phyloP scores from a whole-genome alignment of 2,329 filamentous ascomycete species.

The Byssothecium circinans region DNA sequence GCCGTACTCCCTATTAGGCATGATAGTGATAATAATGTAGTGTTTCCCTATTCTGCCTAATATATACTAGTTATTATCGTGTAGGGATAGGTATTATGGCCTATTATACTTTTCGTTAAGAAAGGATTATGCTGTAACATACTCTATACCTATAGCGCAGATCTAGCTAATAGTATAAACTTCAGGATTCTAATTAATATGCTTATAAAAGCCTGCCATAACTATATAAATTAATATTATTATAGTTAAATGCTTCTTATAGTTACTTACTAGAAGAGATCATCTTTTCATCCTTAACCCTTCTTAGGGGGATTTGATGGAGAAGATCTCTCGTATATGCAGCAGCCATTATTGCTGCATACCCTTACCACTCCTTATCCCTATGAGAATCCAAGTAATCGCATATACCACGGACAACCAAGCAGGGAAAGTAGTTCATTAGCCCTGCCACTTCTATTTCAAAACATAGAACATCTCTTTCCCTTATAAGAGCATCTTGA shows the following conservation, averaged over 20 bases:
- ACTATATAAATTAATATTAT: neutral
- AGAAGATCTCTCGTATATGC: conserved; percentile 21
- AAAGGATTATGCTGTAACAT: neutral
- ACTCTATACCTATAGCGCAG: neutral
- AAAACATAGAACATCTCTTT: conserved; percentile 15
- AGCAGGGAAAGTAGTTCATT: conserved; percentile 21
- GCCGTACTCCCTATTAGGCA: neutral
- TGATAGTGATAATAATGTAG: neutral
- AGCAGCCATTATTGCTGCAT: conserved; percentile 15
- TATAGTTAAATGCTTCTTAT: neutral
- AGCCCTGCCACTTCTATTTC: conserved; percentile 17
- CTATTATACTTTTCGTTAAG: neutral
- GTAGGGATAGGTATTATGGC: neutral
- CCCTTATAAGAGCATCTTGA: conserved; percentile 7
- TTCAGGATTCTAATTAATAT: neutral
- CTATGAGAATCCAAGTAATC: conserved; percentile 24
- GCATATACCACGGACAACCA: conserved; percentile 20
- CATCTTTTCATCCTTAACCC: conserved; percentile 18
- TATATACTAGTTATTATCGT: neutral
- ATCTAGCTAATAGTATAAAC: neutral
- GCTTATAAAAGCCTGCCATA: no score
- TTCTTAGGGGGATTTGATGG: conserved; percentile 13
- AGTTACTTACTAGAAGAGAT: conserved; percentile 5
- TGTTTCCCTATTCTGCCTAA: neutral
- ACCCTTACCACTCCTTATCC: conserved; percentile 18